Base-by-base conservation (phyloP, 345 rosid genomes). In the rapeseed (Brassica napus) region DNA sequence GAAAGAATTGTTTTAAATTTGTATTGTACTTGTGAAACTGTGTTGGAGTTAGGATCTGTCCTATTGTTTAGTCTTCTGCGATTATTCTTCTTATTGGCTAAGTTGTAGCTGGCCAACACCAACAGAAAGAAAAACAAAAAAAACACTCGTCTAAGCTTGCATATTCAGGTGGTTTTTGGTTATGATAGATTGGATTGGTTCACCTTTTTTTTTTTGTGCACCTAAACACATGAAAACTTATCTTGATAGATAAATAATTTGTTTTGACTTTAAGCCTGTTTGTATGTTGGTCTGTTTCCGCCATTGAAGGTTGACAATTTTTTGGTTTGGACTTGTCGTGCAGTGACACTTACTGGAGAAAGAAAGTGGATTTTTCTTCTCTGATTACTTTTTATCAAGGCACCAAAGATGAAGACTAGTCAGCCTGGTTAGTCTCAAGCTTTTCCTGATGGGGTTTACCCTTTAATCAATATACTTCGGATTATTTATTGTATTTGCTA, bases 391-490 rank as follows among this genome's bases (percentile, higher is more conserved):
- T 34, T 65, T 55, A 16, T 14, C 18, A 61, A 72, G 16, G 16
- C 37, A 28, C 44, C 77, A 67, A 67, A 59, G 39, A 67, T 59
- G 73, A 67, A 79, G 14, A 67, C 73, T 8, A 54, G 23, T 71
- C 77, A 72, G 12, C 67, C 58, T 3, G 72, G 82, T 78, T 16
- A 65, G 82, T 78, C 70, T 72, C 57, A 24, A 37, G n/a, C 58
- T 28, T 34, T 24, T 60, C 34, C 60, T 26, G 37, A 70, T 65
- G 59, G 23, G 42, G 2, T 69, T 12, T 69, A 68, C 54, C 0
- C 24, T 23, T 23, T 23, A 1, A 14, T 58, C n/a, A 24, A 26
- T 57, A 16, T 67, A 28, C 23, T 28, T 2, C 0, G 9, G 61
- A 39, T 61, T 34, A 32, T 26, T 24, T 10, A 35, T 77, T 71